A percentile compares a stretch with the other conserved stretches of the same genome.
phyloP scores from a whole-genome alignment of 2,329 filamentous ascomycete species.

The Curvularia verruculosa region DNA sequence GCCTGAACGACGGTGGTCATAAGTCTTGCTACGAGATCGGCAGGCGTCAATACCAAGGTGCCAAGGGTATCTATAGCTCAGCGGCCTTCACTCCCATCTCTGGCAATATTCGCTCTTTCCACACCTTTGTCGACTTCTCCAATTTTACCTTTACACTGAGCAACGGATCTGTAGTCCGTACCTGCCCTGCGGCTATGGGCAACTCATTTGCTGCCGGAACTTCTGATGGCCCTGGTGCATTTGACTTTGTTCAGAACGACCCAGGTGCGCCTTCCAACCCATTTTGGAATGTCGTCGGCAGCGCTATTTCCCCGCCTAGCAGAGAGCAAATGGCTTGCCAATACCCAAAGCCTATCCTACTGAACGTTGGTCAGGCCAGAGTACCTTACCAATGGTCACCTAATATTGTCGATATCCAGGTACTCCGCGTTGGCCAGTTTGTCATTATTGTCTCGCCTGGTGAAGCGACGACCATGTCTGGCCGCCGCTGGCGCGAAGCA shows the following conservation, averaged over 20 bases:
- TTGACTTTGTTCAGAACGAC: slow-evolving; percentile 91
- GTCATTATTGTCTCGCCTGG: slow-evolving; percentile 84
- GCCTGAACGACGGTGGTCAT: slow-evolving; percentile 66
- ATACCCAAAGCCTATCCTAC: slow-evolving; percentile 78
- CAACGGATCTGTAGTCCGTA: slow-evolving; percentile 72
- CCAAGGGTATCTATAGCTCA: slow-evolving; percentile 64
- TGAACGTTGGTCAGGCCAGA: slow-evolving; percentile 84
- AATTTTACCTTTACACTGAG: slow-evolving; percentile 74
- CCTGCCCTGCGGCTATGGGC: slow-evolving; percentile 86
- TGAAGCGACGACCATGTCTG: slow-evolving; percentile 92
- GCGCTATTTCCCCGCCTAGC: slow-evolving; percentile 72
- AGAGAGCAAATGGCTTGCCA: slow-evolving; percentile 77
- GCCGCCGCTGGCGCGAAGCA: slow-evolving; percentile 77
- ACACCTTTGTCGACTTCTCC: slow-evolving; percentile 83
- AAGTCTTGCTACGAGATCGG: slow-evolving; percentile 79
- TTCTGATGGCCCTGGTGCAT: slow-evolving; percentile 85
- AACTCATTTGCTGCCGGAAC: slow-evolving; percentile 95
- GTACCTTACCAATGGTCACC: slow-evolving; percentile 85
- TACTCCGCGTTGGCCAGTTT: slow-evolving; percentile 82
- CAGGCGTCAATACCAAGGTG: slow-evolving; percentile 70
- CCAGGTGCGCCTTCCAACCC: slow-evolving; percentile 77
- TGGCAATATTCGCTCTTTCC: slow-evolving; percentile 77
- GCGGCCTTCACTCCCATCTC: slow-evolving; percentile 58
- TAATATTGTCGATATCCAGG: slow-evolving; percentile 88
- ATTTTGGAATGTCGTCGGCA: slow-evolving; percentile 78